These are phyloP conservation scores for Spathaspora sp. DNA, from an alignment of 805 yeast genomes.

Conservation along the genomic window DNA sequence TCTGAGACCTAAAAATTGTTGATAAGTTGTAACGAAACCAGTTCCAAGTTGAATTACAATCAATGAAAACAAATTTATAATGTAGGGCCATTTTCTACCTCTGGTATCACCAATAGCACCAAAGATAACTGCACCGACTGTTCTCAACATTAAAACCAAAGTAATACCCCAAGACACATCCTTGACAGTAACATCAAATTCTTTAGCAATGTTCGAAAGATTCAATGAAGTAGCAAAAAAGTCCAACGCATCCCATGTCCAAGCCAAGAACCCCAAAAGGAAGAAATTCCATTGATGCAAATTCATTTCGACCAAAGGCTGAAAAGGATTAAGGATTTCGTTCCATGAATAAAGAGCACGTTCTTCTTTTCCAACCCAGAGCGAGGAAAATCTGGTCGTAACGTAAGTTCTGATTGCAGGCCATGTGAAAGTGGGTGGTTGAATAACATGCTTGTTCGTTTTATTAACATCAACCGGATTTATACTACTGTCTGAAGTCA, in stretches of 20 bases:
- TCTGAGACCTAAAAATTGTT: conserved; percentile 58
- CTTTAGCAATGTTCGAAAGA: conserved; percentile 46
- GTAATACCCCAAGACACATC: conserved; percentile 73
- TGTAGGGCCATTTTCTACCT: conserved; percentile 69
- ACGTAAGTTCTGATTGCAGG: conserved; percentile 25
- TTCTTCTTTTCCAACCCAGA: conserved; percentile 44
- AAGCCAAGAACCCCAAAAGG: conserved; percentile 55
- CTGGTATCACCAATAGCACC: conserved; percentile 59
- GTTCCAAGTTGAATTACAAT: conserved; percentile 62
- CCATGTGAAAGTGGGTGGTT: conserved; percentile 19
- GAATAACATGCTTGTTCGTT: conserved; percentile 13
- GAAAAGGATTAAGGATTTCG: conserved; percentile 44
- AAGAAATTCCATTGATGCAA: conserved; percentile 54
- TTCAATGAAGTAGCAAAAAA: conserved; percentile 62
- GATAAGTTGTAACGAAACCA: conserved; percentile 58
- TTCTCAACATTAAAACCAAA: conserved; percentile 65
- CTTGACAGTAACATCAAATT: conserved; percentile 41
- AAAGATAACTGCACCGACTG: conserved; percentile 66
- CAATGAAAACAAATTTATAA: conserved; percentile 42
- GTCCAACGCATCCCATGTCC: conserved; percentile 75
- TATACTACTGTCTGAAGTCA: background rate
- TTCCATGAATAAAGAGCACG: conserved; percentile 29
- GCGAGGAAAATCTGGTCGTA: conserved; percentile 45
- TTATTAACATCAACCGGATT: conserved; percentile 29
- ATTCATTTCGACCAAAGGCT: conserved; percentile 33